A percentile compares a stretch with the other conserved stretches of the same genome.
phyloP scores from a whole-genome alignment of 148 eudicot genomes.

The Amaranthus hypochondriacus region DNA sequence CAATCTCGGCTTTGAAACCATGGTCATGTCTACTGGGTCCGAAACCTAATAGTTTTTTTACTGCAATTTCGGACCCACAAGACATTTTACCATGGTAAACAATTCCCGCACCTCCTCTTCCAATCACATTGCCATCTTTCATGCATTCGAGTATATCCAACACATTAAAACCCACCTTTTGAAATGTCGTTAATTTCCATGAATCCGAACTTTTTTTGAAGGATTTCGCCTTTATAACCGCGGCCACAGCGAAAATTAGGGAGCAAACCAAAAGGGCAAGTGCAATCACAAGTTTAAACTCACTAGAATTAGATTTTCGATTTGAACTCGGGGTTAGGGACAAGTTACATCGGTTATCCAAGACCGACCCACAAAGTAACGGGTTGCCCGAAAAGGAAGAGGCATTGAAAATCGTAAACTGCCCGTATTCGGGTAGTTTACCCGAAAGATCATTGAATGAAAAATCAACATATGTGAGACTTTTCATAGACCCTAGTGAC shows the following conservation, averaged over 20 bases:
- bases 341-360: conserved; percentile 66
- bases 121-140: conserved; percentile 92
- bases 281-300: conserved; percentile 69
- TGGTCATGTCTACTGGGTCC: conserved; percentile 64
- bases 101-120: conserved; percentile 90
- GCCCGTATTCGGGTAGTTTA: conserved; percentile 68
- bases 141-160: conserved; percentile 71
- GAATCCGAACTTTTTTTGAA: conserved; percentile 48
- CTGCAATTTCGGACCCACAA: conserved; percentile 80
- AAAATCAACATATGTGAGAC: conserved; percentile 85
- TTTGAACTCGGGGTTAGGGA: conserved; percentile 16
- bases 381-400: conserved; percentile 83
- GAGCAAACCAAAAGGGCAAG: conserved; percentile 65
- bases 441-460: conserved; percentile 85
- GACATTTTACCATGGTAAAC: conserved; percentile 94
- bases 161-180: conserved; percentile 63
- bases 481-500: conserved; percentile 71
- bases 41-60: conserved; percentile 76
- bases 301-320: conserved; percentile 33
- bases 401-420: conserved; percentile 66
- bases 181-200: conserved; percentile 87
- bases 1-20: conserved; percentile 81
- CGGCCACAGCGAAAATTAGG: conserved; percentile 56
- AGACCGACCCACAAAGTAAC: conserved; percentile 55
- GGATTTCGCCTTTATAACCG: conserved; percentile 70